These are phyloP conservation scores for Aspergillus biplanus DNA, from an alignment of 495 filamentous ascomycete genomes.

Conservation along the genomic window DNA sequence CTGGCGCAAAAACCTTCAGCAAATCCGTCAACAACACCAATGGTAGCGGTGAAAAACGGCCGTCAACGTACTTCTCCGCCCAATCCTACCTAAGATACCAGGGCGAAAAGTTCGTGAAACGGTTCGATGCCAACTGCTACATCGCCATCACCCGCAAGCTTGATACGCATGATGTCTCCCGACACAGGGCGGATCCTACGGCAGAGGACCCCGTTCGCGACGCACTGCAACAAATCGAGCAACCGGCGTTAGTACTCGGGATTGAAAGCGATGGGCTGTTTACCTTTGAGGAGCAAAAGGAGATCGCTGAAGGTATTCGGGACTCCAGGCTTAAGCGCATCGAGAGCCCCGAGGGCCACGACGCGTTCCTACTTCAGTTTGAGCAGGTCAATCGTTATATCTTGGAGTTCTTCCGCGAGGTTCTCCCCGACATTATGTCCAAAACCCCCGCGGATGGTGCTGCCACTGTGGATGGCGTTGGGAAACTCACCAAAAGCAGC, in stretches of 20 bases:
- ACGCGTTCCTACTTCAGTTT: constrained; percentile 95
- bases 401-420: constrained; percentile 78
- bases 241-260: constrained; percentile 86
- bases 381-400: constrained; percentile 93
- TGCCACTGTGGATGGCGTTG: constrained; percentile 40
- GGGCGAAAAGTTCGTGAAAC: constrained; percentile 92
- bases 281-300: constrained; percentile 93
- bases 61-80: constrained; percentile 91
- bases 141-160: constrained; percentile 98
- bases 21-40: constrained; percentile 28
- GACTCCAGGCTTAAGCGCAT: constrained; percentile 79
- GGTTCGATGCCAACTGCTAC: constrained; percentile 98
- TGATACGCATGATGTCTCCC: constrained; percentile 95
- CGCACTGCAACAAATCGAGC: constrained; percentile 79
- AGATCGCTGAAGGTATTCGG: constrained; percentile 82
- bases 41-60: constrained; percentile 44
- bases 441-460: constrained; percentile 52
- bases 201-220: constrained; percentile 61
- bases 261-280: constrained; percentile 96
- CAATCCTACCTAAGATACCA: constrained; percentile 99
- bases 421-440: constrained; percentile 84
- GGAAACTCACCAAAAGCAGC: constrained; percentile 71
- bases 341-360: constrained; percentile 91
- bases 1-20: constrained; percentile 61
- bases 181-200: constrained; percentile 57